Percentiles rank a stretch among this genome's conserved stretches.
Evolutionary conservation across 192 early-diverging fungal species (phyloP).

Genomic region (Gigaspora rosea): DNA sequence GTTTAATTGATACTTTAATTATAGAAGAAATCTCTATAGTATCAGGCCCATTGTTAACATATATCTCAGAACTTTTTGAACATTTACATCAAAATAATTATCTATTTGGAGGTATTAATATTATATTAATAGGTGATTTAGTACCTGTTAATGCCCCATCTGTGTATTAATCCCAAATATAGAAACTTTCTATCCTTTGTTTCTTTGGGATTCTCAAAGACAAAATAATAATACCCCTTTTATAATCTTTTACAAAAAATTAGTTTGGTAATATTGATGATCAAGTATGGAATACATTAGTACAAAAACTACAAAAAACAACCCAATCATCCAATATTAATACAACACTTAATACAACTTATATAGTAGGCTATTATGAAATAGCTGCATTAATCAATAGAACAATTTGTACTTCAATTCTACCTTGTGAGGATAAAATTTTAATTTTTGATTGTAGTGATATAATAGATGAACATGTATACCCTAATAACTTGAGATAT

Average conservation of each 20-base stretch:
- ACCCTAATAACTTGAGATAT: too few species aligned
- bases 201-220: neutral
- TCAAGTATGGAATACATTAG: neutral
- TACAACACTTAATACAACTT: too few species aligned
- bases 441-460: neutral
- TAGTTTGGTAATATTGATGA: slow-evolving; percentile 1
- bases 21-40: too few species aligned
- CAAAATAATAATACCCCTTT: neutral
- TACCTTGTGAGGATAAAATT: neutral
- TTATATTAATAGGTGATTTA: too few species aligned
- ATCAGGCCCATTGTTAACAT: too few species aligned
- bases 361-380: neutral
- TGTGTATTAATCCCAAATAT: slow-evolving; percentile 2
- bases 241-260: neutral
- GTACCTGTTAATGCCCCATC: neutral
- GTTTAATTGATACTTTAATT: too few species aligned
- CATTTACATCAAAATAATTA: too few species aligned
- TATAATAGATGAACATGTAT: neutral
- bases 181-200: slow-evolving; percentile 10
- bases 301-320: neutral
- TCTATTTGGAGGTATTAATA: too few species aligned
- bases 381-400: neutral
- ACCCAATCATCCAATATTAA: neutral
- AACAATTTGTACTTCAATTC: neutral
- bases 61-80: too few species aligned